These are phyloP conservation scores for Aspergillus wentii DNA, from an alignment of 495 filamentous ascomycete genomes.

Conservation along the genomic window DNA sequence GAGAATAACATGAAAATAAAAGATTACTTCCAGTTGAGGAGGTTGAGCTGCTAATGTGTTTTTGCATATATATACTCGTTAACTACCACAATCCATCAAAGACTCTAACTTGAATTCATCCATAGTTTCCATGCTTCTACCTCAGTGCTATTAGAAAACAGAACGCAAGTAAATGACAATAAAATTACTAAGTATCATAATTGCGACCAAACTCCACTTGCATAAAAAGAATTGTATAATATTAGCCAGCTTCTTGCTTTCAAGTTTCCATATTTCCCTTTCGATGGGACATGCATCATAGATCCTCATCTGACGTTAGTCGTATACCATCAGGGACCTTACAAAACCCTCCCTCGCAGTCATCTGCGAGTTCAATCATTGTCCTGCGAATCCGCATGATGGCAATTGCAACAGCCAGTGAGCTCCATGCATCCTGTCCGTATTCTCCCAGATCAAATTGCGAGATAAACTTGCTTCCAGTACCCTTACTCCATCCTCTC, in stretches of 20 bases:
- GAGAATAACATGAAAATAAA: no score
- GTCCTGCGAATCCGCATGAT: constrained; percentile 33
- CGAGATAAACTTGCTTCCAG: constrained; percentile 23
- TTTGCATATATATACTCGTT: no score
- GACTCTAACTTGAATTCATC: no score
- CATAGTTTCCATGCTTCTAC: no score
- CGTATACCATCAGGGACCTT: not conserved
- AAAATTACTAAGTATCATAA: not conserved
- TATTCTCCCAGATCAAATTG: constrained; percentile 35
- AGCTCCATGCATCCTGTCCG: constrained; percentile 45
- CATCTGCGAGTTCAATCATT: constrained; percentile 24
- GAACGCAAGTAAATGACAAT: no score
- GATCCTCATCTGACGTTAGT: constrained; percentile 3
- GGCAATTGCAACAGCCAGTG: constrained; percentile 37
- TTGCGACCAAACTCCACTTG: no score
- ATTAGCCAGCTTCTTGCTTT: no score
- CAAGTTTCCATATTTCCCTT: not conserved
- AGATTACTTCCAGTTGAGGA: no score
- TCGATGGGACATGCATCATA: constrained; percentile 3
- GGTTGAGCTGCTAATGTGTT: no score
- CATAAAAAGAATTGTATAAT: not conserved
- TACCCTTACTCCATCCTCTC: constrained; percentile 4
- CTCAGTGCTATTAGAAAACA: no score
- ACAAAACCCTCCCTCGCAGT: constrained; percentile 6
- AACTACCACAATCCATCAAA: no score